Conservation (phyloP, 768 basidiomycete species). For the Porphyrellus cyaneotinctus region DNA sequence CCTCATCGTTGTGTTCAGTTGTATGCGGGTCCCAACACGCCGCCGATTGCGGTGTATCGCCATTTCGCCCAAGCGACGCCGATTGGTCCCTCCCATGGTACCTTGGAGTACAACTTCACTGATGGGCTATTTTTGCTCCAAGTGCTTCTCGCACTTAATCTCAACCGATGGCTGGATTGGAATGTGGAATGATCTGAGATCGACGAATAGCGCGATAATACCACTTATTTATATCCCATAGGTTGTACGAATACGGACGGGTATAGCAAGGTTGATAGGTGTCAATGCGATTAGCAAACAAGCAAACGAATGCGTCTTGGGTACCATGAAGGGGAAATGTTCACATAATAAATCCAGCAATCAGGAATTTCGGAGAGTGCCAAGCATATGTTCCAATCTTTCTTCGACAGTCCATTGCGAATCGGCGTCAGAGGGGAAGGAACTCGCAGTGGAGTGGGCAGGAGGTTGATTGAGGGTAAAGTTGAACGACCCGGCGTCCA, state of each 20-base stretch:
- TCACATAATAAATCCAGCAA: constrained; percentile 25
- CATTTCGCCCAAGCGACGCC: constrained; percentile 49
- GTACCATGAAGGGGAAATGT: constrained; percentile 8
- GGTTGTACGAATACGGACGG: constrained; percentile 32
- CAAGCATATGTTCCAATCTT: constrained; percentile 68
- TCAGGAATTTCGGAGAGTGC: constrained; percentile 32
- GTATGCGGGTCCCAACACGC: constrained; percentile 43
- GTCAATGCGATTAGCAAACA: constrained; percentile 18
- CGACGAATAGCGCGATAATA: constrained; percentile 15
- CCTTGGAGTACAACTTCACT: constrained; percentile 60
- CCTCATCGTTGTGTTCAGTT: constrained; percentile 34
- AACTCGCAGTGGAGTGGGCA: constrained; percentile 59
- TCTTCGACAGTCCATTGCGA: constrained; percentile 73
- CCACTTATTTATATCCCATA: constrained; percentile 32
- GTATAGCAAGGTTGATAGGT: constrained; percentile 23
- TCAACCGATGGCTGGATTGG: constrained; percentile 74
- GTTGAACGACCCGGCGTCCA: constrained; percentile 83
- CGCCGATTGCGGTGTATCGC: constrained; percentile 55
- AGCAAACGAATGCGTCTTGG: constrained; percentile 14
- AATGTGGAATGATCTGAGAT: constrained; percentile 35
- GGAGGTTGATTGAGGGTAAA: constrained; percentile 45
- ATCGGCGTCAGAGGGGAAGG: constrained; percentile 57
- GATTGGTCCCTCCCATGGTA: constrained; percentile 61
- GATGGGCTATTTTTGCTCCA: constrained; percentile 59
- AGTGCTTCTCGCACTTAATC: constrained; percentile 58